Conservation (phyloP, 1,284 basidiomycete genomes). For the Microbotryomycetes sp. region DNA sequence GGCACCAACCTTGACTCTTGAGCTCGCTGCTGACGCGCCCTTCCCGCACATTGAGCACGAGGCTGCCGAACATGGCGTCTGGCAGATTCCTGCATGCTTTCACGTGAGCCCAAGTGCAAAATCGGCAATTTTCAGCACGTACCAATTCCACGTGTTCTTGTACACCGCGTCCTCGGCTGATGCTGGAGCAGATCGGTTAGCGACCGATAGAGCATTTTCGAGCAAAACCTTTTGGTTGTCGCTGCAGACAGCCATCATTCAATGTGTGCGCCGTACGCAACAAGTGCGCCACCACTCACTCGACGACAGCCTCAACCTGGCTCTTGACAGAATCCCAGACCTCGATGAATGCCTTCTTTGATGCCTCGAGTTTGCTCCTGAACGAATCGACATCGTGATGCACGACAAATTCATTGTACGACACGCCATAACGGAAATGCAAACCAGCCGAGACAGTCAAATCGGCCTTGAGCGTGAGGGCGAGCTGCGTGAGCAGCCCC, state of each 20-base stretch:
- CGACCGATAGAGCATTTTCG: slow-evolving; percentile 79
- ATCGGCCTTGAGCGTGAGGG: slow-evolving; percentile 85
- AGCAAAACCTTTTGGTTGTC: slow-evolving; percentile 81
- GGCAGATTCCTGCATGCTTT: slow-evolving; percentile 46
- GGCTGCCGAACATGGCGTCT: slow-evolving; percentile 83
- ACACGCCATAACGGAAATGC: slow-evolving; percentile 93
- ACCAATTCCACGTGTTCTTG: slow-evolving; percentile 99
- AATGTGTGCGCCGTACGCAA: neutral
- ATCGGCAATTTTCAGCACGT: too few relatives aligned
- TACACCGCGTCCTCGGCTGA: slow-evolving; percentile 75
- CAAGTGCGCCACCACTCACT: slow-evolving; percentile 46
- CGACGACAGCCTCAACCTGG: slow-evolving; percentile 86
- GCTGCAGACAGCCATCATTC: slow-evolving; percentile 34
- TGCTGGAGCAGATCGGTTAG: slow-evolving; percentile 66
- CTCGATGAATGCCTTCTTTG: slow-evolving; percentile 76
- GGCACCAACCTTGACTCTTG: slow-evolving; percentile 74
- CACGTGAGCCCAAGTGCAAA: slow-evolving; percentile 14
- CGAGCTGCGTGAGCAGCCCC: slow-evolving; percentile 83
- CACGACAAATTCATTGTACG: slow-evolving; percentile 95
- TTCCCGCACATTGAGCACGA: slow-evolving; percentile 82
- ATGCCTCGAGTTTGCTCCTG: slow-evolving; percentile 67
- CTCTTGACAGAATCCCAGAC: slow-evolving; percentile 90
- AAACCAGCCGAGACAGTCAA: slow-evolving; percentile 89
- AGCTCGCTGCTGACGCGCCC: slow-evolving; percentile 86
- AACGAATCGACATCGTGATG: slow-evolving; percentile 84